Base-by-base conservation (phyloP, 2,329 filamentous ascomycete species). In the Scedosporium minutisporum region DNA sequence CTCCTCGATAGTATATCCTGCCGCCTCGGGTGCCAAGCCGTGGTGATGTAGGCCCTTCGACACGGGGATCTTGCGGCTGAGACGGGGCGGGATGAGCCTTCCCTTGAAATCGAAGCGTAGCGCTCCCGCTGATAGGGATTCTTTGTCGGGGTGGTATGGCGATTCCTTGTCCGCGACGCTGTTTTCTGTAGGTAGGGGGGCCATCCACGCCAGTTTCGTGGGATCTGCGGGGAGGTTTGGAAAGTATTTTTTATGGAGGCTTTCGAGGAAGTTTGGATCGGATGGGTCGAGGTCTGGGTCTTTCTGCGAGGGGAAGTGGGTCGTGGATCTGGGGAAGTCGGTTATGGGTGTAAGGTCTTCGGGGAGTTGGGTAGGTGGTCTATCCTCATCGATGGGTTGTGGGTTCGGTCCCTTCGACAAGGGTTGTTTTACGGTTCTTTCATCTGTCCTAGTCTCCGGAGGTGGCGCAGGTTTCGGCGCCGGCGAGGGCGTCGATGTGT, bases 181-280 rank as follows among this genome's bases (percentile, higher is more conserved):
- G 70, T 86, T 82, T 57, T 83, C 74, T 4, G 87, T 86, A 6
- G 87, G 86, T 59, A 89, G 71, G 14, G 89, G 87, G 60, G 87
- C 86, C 84, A 97, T 95, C 93, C 93, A 99, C 21, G 91, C 90
- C 3, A 97, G 84, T 61, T 90, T 88, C 64, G 87, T 87, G 0
- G 93, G 92, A 73, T 97, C 91, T 62, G 92, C 86, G 1, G 93
- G 86, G 1, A 96, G 87, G 65, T 87, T 85, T 12, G 95, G 93
- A 75, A 97, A 99, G 82, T 96, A 99, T 74, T 97, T 96, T 23
- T 86, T 77, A 79, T 96, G 93, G 5, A 99, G 85, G 63, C 90
- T 88, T 57, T 84, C 76, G 63, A 97, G 86, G 77, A 97, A 97
- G 70, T 91, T 81, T 0, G 90, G 88, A 64, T 93, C 90, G 44